phyloP scores from a whole-genome alignment of 2,329 filamentous ascomycete genomes.

The Pseudogymnoascus sp. region DNA sequence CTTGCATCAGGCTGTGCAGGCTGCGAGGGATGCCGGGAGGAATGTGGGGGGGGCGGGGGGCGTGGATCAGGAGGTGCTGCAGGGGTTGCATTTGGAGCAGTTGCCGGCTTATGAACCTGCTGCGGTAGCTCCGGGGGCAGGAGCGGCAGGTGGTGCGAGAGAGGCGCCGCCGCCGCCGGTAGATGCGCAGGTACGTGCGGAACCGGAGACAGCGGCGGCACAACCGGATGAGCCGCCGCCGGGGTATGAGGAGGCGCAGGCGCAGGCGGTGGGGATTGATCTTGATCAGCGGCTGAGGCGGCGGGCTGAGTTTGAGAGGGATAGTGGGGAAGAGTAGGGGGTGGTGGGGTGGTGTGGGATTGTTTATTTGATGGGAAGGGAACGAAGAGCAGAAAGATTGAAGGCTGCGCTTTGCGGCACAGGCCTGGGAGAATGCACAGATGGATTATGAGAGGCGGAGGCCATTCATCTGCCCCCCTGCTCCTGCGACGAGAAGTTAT shows the following conservation, averaged over 20 bases:
- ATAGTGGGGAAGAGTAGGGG: neutral
- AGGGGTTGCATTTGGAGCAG: slow-evolving; percentile 71
- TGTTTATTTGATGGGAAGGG: neutral
- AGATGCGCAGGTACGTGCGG: slow-evolving; percentile 1
- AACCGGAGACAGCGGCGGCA: slow-evolving; percentile 25
- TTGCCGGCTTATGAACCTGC: slow-evolving; percentile 75
- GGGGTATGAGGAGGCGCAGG: slow-evolving; percentile 84
- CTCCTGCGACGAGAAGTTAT: neutral
- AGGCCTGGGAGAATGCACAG: neutral
- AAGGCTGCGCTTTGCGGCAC: neutral
- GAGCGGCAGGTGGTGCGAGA: slow-evolving; percentile 8
- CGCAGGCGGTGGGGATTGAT: slow-evolving; percentile 47
- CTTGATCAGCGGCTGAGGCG: slow-evolving; percentile 65
- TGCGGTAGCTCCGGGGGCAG: slow-evolving; percentile 17
- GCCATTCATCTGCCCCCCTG: neutral
- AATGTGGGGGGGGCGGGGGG: slow-evolving; percentile 31
- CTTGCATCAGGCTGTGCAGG: slow-evolving; percentile 69
- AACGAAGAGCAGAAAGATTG: neutral
- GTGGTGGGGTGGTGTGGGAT: neutral
- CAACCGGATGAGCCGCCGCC: slow-evolving; percentile 70
- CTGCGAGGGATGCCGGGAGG: slow-evolving; percentile 59
- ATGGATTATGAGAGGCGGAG: neutral
- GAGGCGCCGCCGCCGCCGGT: no score
- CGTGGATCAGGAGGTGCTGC: slow-evolving; percentile 42
- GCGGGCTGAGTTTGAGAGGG: slow-evolving; percentile 49